A percentile compares a stretch with the other conserved stretches of the same genome.
phyloP scores from a whole-genome alignment of 768 basidiomycete species.

The Clathrus columnatus region DNA sequence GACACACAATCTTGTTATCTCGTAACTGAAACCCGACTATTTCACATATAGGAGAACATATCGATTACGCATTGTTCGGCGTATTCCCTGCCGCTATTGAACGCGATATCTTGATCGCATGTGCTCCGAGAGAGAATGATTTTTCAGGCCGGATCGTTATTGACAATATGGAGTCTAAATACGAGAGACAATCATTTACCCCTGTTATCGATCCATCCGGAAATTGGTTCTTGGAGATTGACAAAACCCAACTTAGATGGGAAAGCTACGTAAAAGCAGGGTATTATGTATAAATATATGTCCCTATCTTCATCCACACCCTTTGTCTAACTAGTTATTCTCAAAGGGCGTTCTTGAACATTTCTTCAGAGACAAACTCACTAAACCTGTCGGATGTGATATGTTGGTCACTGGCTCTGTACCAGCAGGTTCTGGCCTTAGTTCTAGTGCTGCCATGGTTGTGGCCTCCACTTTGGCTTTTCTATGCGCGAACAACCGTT shows the following conservation, averaged over 20 bases:
- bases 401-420: conserved; percentile 74
- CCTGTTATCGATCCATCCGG: conserved; percentile 32
- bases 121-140: conserved; percentile 33
- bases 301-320: too few relatives aligned
- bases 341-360: conserved; percentile 57
- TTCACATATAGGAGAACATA: conserved; percentile 57
- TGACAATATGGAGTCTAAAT: conserved; percentile 39
- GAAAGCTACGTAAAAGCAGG: conserved; percentile 85
- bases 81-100: conserved; percentile 82
- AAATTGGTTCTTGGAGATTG: conserved; percentile 67
- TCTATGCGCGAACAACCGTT: conserved; percentile 65
- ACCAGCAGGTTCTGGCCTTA: conserved; percentile 80
- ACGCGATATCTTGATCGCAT: conserved; percentile 75
- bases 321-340: too few relatives aligned
- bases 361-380: conserved; percentile 33
- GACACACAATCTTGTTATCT: background rate
- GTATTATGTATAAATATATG: conserved; percentile 50
- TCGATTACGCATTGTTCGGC: conserved; percentile 78
- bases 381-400: conserved; percentile 52
- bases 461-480: conserved; percentile 80
- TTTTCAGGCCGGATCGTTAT: conserved; percentile 27
- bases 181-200: conserved; percentile 48
- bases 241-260: conserved; percentile 64
- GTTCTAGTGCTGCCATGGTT: conserved; percentile 85
- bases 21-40: conserved; percentile 1